Base-by-base conservation (phyloP, 202 grass and related monocot genomes). In the Cymbopogon flexuosus region DNA sequence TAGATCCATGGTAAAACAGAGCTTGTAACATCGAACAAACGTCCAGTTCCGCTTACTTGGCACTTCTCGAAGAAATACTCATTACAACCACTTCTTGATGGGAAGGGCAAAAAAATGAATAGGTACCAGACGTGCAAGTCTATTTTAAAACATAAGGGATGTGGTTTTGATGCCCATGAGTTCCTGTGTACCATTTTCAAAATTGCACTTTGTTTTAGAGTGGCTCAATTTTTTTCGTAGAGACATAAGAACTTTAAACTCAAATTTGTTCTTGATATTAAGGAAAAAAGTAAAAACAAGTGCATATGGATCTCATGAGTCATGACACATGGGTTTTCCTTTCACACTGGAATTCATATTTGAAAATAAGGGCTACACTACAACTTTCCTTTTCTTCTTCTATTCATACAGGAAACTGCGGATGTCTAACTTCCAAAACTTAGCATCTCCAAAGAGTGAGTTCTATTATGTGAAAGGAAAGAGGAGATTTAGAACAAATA, bases 1-100 rank as follows among this genome's bases (percentile, higher is more conserved):
- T 78, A 97, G 95, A 94, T 97, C 60, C 95, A 97, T 27, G 90
- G 90, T 73, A 94, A 93, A 89, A 93, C 91, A 80, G 92, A 97
- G 79, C 88, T 97, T 76, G 86, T 97, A 78, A 93, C 92, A 88
- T 97, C 92, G 14, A 94, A 57, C 76, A 97, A 88, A 86, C 89
- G 95, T 29, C 95, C 95, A 11, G 90, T 97, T 63, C 95, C 95
- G 65, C 92, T 98, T 79, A 98, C 79, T 79, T 98, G 95, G 95
- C 92, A 98, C 82, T 98, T 94, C 90, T 98, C 95, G 23, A 92
- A 88, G 86, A 98, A 90, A 82, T 86, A 81, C 62, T 73, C 81
- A 47, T 43, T 93, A 58, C 76, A 82, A 47, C 92, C 73, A n/a
- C 95, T 98, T 86, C 84, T 98, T 86, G 90, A 98, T 88, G 95